Evolutionary conservation across 805 yeast species (phyloP), one percentile per base, ranked within the genome.

Genomic region (Pichia eremophila): DNA sequence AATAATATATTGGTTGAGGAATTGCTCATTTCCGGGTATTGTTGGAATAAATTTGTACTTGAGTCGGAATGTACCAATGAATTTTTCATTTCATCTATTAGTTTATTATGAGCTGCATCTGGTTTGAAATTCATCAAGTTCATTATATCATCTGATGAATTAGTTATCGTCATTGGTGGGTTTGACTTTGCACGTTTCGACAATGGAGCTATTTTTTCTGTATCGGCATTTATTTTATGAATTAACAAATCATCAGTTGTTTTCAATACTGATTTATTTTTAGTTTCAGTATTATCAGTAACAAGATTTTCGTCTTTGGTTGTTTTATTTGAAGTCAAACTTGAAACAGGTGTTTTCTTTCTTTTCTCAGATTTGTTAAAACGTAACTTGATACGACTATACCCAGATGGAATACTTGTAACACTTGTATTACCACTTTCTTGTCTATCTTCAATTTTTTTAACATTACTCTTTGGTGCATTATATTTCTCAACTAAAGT

Each of bases 351-450:
- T 10, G 35, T 4, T 36, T 40, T 31, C 27, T 41, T 41, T 25
- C 27, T 38, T 32, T 47, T 40, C 6, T 38, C 46, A 7, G 14
- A 10, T 29, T 27, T 43, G 46, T 46, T 44, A 17, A 40, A 39
- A 18, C 50, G 28, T 6, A 54, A 18, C 37, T 54, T 61, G 9
- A 62, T 39, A 45, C 51, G 59, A n/a, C 61, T 51, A 43, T 55
- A 61, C 27, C 60, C 58, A 5, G 61, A 58, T 5, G 67, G 66
- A n/a, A 63, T 61, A 29, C 59, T 58, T 39, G 57, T 57, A 29
- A 63, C 67, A 61, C 66, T 62, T 0, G 67, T 63, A 34, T 57
- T 55, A 11, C 64, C 63, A 43, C 62, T 56, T 44, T 61, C 65
- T 37, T 52, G 54, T 41, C 50, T 54, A 41, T 54, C 60, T 41